phyloP scores from a whole-genome alignment of 495 filamentous ascomycete species.

The Xanthoparmelia taractica region DNA sequence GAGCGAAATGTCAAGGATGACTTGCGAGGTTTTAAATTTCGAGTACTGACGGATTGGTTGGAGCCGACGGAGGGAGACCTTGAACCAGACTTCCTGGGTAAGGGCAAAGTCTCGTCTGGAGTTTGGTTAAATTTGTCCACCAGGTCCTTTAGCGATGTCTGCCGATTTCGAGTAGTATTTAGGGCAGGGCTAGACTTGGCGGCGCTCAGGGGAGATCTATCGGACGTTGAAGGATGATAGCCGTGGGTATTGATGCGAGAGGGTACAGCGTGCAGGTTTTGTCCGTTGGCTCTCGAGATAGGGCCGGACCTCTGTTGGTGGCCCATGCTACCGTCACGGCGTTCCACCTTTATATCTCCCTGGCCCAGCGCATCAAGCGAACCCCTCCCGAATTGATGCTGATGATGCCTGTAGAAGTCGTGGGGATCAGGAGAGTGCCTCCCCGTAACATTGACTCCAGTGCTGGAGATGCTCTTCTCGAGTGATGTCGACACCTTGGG shows the following conservation, averaged over 20 bases:
- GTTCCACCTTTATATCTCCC: conserved; percentile 28
- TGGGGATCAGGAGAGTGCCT: conserved; percentile 45
- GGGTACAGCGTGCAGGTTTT: conserved; percentile 19
- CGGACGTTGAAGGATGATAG: conserved; percentile 30
- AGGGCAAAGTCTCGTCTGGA: conserved; percentile 45
- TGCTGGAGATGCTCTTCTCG: conserved; percentile 15
- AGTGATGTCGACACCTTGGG: conserved; percentile 28
- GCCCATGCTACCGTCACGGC: conserved; percentile 27
- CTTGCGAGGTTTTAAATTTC: conserved; percentile 24
- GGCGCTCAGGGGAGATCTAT: conserved; percentile 23
- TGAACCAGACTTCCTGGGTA: conserved; percentile 36
- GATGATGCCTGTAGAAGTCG: conserved; percentile 44
- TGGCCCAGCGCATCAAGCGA: conserved; percentile 27
- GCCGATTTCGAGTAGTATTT: conserved; percentile 31
- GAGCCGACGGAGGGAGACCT: conserved; percentile 25
- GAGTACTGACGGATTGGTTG: conserved; percentile 6
- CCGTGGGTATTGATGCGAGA: conserved; percentile 29
- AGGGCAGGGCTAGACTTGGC: conserved; percentile 26
- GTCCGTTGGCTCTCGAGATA: conserved; percentile 13
- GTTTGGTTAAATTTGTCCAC: conserved; percentile 55
- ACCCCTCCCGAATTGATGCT: conserved; percentile 23
- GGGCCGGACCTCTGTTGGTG: conserved; percentile 10
- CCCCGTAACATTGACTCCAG: conserved; percentile 14
- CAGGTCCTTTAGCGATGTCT: conserved; percentile 53
- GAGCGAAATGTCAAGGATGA: conserved; percentile 26